Base-by-base conservation (phyloP, 2,329 filamentous ascomycete genomes). In the Apiospora koreana region DNA sequence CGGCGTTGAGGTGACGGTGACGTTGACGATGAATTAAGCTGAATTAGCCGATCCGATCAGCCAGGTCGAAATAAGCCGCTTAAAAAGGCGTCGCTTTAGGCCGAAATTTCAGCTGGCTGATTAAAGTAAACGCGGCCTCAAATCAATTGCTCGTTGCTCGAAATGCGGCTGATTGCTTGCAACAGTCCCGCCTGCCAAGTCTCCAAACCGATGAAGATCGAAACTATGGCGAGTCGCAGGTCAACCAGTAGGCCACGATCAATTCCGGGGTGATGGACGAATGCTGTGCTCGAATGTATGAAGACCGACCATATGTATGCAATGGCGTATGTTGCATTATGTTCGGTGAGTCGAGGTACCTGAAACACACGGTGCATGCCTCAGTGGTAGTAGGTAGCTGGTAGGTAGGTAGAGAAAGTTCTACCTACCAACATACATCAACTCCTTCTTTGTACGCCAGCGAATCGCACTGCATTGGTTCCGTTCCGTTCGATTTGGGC, bases 281-380 rank as follows among this genome's bases (percentile, higher is more conserved):
- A 38, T 38, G 35, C 31, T 31, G 54, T n/a, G 54, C 54, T 38
- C 38, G 21, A 31, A 62, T 62, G 21, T 31, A 38, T 18, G 21
- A 35, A 21, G 28, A 62, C 54, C 21, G 28, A n/a, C n/a, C n/a
- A n/a, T 21, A n/a, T 7, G 50, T 35, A n/a, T n/a, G 54, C 2
- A 62, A 10, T 21, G 10, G 54, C 54, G 54, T 35, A 8, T 35
- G 35, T 38, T 38, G 28, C 54, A 62, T 62, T 62, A 38, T 38
- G 54, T 14, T 62, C 54, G 54, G 31, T 62, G 54, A 62, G 54
- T 16, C 28, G 54, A 62, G 31, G 54, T 62, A 62, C 31, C 54
- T 62, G 54, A 62, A 62, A 62, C 54, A 35, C 31, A 62, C 7
- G 54, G 54, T 62, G 54, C 54, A 62, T 62, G 38, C 50, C 28